These are phyloP conservation scores for Candida germanica DNA, from an alignment of 805 yeast genomes.

Conservation along the genomic window DNA sequence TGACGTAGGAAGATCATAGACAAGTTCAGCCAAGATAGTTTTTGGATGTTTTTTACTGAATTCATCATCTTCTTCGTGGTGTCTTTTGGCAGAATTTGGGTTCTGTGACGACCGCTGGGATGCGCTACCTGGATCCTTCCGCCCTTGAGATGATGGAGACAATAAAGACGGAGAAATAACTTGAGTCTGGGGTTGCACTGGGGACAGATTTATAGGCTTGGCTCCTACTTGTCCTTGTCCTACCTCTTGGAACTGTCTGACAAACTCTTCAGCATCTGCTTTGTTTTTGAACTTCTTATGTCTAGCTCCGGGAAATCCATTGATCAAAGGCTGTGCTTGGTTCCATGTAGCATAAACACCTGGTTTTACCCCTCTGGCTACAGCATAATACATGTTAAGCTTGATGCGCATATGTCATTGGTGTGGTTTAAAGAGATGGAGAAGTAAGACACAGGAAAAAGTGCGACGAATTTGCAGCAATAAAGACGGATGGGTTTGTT, in stretches of 20 bases:
- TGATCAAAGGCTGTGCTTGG: slow-evolving; percentile 49
- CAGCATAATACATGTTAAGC: slow-evolving; percentile 43
- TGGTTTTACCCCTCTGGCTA: slow-evolving; percentile 29
- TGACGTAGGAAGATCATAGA: no score
- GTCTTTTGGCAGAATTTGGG: no score
- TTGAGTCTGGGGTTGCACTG: neutral
- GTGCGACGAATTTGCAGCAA: no score
- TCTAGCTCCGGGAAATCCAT: slow-evolving; percentile 54
- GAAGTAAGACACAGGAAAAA: no score
- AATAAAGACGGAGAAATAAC: neutral
- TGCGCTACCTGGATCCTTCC: neutral
- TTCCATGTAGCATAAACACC: slow-evolving; percentile 67
- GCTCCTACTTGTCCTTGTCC: neutral
- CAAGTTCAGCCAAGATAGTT: neutral
- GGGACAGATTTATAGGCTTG: neutral
- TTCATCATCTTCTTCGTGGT: no score
- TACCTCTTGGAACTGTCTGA: neutral
- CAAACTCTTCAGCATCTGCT: slow-evolving; percentile 4
- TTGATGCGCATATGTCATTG: no score
- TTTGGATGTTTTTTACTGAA: neutral
- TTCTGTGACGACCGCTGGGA: neutral
- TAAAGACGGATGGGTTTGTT: no score
- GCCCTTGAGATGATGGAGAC: neutral
- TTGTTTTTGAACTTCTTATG: slow-evolving; percentile 52
- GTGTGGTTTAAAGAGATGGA: no score